A percentile compares a stretch with the other conserved stretches of the same genome.
phyloP scores from a whole-genome alignment of 2,329 filamentous ascomycete species.

The Hirsutella rhossiliensis region DNA sequence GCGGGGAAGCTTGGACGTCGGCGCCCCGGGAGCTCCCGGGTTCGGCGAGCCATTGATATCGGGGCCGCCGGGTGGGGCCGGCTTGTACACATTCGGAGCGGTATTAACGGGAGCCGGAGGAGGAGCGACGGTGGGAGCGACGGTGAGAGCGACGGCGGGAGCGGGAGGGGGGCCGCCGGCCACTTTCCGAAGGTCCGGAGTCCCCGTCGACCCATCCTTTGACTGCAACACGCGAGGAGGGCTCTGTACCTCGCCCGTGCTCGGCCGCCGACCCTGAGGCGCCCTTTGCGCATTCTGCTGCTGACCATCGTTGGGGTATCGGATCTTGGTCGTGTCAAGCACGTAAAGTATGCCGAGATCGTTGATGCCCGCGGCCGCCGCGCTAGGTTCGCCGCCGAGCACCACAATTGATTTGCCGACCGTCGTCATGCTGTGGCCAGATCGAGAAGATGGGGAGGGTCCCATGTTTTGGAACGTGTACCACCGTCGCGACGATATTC shows the following conservation, averaged over 20 bases:
- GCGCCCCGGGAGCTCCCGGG: conserved; percentile 16
- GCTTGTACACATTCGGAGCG: conserved; percentile 28
- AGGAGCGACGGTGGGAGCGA: too few species aligned
- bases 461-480: conserved; percentile 99
- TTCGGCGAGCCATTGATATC: conserved; percentile 24
- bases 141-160: too few species aligned
- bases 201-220: conserved; percentile 40
- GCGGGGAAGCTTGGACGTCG: conserved; percentile 23
- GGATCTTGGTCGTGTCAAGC: conserved; percentile 88
- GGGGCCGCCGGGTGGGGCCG: conserved; percentile 20
- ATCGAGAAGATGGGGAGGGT: conserved; percentile 81
- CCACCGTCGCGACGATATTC: conserved; percentile 73
- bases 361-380: conserved; percentile 64
- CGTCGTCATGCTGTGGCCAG: conserved; percentile 95
- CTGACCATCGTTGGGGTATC: conserved; percentile 72
- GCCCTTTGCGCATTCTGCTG: conserved; percentile 23
- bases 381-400: conserved; percentile 87
- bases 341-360: conserved; percentile 86
- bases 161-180: conserved; percentile 12
- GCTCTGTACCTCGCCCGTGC: conserved; percentile 22
- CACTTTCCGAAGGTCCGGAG: conserved; percentile 36
- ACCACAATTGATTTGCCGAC: conserved; percentile 89
- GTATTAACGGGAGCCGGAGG: conserved; percentile 21
- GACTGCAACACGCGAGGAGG: conserved; percentile 25
- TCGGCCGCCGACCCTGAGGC: conserved; percentile 29